Conservation (phyloP, 257 asterid genomes). For the Rhazya stricta region DNA sequence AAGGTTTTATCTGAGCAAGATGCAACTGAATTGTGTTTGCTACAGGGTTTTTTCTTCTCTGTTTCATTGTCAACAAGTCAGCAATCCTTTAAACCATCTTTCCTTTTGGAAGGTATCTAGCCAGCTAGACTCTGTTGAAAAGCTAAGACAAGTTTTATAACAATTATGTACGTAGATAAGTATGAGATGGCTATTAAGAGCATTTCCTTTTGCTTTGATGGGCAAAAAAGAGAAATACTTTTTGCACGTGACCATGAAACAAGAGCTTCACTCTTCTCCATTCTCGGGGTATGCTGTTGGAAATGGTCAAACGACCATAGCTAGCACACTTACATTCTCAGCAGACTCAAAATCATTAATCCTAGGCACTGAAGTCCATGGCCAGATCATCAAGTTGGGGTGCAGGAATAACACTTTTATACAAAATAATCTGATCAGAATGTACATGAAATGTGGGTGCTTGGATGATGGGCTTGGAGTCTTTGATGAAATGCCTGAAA, state of each 20-base stretch:
- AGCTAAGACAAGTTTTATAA: not conserved
- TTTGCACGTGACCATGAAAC: not conserved
- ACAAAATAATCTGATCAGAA: slow-evolving; percentile 53
- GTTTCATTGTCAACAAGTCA: not conserved
- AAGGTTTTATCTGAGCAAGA: not conserved
- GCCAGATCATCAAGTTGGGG: slow-evolving; percentile 32
- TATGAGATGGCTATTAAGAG: not conserved
- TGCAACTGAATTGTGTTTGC: not conserved
- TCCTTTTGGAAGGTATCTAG: not conserved
- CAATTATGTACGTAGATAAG: not conserved
- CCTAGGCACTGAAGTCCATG: slow-evolving; percentile 15
- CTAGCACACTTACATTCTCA: slow-evolving; percentile 14
- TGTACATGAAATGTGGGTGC: slow-evolving; percentile 46
- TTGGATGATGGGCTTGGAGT: slow-evolving; percentile 40
- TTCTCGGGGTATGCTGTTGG: not conserved
- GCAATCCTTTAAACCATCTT: not conserved
- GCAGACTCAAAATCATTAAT: slow-evolving; percentile 2
- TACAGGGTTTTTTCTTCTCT: not conserved
- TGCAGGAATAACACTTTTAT: slow-evolving; percentile 40
- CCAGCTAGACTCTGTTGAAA: not conserved
- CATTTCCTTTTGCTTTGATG: not conserved
- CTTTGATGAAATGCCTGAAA: slow-evolving; percentile 53
- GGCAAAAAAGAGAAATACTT: not conserved
- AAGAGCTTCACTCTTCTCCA: not conserved
- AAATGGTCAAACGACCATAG: slow-evolving; percentile 15